Evolutionary conservation across 306 rosid genomes (phyloP).

Genomic region (Cicer chorassanicum): DNA sequence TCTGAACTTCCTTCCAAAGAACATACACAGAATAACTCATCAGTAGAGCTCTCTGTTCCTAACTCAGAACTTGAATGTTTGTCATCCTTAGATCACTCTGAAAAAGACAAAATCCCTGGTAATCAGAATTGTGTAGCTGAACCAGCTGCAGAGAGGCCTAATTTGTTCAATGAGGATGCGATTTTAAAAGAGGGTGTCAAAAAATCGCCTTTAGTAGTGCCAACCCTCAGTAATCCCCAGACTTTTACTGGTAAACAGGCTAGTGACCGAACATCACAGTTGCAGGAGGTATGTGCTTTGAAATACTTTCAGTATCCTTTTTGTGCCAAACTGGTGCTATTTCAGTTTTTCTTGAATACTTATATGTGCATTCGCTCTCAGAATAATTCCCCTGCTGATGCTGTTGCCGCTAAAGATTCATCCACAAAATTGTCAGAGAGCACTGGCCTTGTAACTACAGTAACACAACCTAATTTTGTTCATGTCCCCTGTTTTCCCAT

Average conservation of each 20-base stretch:
- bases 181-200: constrained; percentile 44
- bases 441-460: constrained; percentile 35
- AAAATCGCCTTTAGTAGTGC: constrained; percentile 36
- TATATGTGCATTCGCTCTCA: constrained; percentile 40
- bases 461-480: constrained; percentile 42
- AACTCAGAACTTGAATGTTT: constrained; percentile 47
- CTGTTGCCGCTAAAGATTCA: constrained; percentile 36
- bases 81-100: constrained; percentile 40
- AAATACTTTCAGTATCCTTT: background rate
- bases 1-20: constrained; percentile 44
- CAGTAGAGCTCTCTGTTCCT: constrained; percentile 37
- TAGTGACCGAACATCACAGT: constrained; percentile 37
- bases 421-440: constrained; percentile 39
- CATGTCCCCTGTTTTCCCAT: constrained; percentile 1
- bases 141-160: constrained; percentile 35
- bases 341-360: constrained; percentile 38
- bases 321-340: background rate
- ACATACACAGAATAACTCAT: constrained; percentile 32
- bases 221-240: constrained; percentile 40
- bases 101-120: constrained; percentile 33
- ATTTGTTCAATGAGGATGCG: constrained; percentile 37
- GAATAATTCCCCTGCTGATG: constrained; percentile 38
- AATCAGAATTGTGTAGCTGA: constrained; percentile 39
- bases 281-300: constrained; percentile 55
- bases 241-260: constrained; percentile 41